Base-by-base conservation (phyloP, 208 protist genomes). In the Acanthamoeba comandoni region DNA sequence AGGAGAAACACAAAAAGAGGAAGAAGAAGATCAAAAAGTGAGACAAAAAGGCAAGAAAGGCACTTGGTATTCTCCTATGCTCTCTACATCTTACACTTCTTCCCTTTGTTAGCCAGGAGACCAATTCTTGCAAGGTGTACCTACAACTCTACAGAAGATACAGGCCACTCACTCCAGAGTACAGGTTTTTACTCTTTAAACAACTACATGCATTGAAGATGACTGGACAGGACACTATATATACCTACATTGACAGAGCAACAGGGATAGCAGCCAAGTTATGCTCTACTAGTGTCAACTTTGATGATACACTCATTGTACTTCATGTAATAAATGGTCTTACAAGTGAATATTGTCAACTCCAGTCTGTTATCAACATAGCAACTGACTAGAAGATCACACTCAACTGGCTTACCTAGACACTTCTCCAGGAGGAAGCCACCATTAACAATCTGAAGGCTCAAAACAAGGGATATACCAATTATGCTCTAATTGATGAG, bases 1-100 rank as follows among this genome's bases (percentile, higher is more conserved):
- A 75, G 17, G 51, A 75, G 22, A 39, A 49, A 39, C 67, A 35
- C 67, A 75, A 75, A 26, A 67, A 67, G 65, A 2, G 65, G 8
- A 73, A 73, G 71, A 57, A 57, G 71, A 80, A 57, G 4, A 80
- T 80, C 11, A 51, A 80, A 52, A 80, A 80, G 17, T 80, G 71
- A 52, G 71, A 80, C 9, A 58, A 58, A 52, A 4, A 26, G 19
- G 71, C n/a, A 0, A 31, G 35, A 24, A 57, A 57, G 9, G 71
- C 71, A 0, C 49, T 80, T 8, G 12, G 71, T 0, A 51, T 80
- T 22, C 5, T 80, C 17, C 71, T 80, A 11, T 24, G 17, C 48
- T 80, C 71, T 43, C 43, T 80, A 12, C 43, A 80, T 31, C 31
- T 31, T 9, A n/a, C 31, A 7, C 71, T 80, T 0, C 31, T 80